phyloP scores from a whole-genome alignment of 306 rosid genomes.

The Lathyrus aphaca region DNA sequence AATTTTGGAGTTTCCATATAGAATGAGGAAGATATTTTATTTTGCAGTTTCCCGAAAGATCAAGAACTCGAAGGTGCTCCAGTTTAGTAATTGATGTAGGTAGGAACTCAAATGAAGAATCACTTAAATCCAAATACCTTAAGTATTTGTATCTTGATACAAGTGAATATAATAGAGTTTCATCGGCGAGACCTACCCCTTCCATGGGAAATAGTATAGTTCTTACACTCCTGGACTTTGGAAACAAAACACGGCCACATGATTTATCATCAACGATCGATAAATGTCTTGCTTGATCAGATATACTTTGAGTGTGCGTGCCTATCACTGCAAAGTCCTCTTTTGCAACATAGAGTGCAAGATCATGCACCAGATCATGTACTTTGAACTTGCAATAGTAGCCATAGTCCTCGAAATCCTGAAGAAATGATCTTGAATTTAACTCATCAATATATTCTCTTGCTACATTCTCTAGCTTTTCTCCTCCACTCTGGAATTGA shows the following conservation, averaged over 20 bases:
- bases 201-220: neutral
- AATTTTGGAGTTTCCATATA: neutral
- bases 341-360: neutral
- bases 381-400: neutral
- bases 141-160: neutral
- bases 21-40: neutral
- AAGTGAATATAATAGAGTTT: neutral
- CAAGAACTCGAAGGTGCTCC: neutral
- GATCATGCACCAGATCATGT: neutral
- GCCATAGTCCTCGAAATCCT: neutral
- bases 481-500: neutral
- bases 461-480: neutral
- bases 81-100: neutral
- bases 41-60: neutral
- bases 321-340: neutral
- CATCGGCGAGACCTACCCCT: neutral
- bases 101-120: neutral
- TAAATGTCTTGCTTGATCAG: neutral
- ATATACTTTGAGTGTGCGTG: neutral
- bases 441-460: conserved; percentile 29
- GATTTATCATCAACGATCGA: neutral
- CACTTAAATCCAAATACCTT: neutral
- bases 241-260: neutral
- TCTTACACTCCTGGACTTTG: neutral
- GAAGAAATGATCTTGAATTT: conserved; percentile 41